Evolutionary conservation across 2,329 filamentous ascomycete species (phyloP).

Genomic region (Microsporum ferrugineum): DNA sequence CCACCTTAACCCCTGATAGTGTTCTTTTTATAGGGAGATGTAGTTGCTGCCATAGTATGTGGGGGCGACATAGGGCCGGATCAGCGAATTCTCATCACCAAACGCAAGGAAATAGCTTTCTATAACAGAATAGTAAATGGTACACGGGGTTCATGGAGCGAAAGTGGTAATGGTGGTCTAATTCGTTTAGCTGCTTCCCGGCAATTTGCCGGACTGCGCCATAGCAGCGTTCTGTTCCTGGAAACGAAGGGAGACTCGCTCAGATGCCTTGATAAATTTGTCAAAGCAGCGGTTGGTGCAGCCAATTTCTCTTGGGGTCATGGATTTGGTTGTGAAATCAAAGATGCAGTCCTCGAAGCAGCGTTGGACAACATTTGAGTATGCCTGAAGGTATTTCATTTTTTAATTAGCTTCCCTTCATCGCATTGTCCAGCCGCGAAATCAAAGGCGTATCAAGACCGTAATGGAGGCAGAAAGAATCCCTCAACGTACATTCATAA

Average conservation of each 20-base stretch:
- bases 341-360: conserved; percentile 97
- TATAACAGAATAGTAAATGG: background rate
- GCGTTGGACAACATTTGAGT: conserved; percentile 46
- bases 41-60: too few species aligned
- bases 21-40: too few species aligned
- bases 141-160: background rate
- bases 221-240: conserved; percentile 59
- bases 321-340: conserved; percentile 95
- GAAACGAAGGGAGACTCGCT: conserved; percentile 86
- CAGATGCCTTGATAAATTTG: conserved; percentile 87
- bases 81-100: background rate
- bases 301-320: conserved; percentile 75
- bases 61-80: too few species aligned
- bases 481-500: conserved; percentile 73
- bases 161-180: background rate
- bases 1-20: background rate
- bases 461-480: background rate
- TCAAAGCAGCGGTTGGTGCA: conserved; percentile 92
- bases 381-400: conserved; percentile 41
- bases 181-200: conserved; percentile 22
- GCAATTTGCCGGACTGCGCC: conserved; percentile 48
- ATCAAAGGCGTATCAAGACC: background rate
- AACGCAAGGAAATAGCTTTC: background rate
- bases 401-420: background rate
- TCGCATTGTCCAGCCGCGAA: background rate